Evolutionary conservation across 2,329 filamentous ascomycete genomes (phyloP).

Genomic region (Colletotrichum gigasporum): DNA sequence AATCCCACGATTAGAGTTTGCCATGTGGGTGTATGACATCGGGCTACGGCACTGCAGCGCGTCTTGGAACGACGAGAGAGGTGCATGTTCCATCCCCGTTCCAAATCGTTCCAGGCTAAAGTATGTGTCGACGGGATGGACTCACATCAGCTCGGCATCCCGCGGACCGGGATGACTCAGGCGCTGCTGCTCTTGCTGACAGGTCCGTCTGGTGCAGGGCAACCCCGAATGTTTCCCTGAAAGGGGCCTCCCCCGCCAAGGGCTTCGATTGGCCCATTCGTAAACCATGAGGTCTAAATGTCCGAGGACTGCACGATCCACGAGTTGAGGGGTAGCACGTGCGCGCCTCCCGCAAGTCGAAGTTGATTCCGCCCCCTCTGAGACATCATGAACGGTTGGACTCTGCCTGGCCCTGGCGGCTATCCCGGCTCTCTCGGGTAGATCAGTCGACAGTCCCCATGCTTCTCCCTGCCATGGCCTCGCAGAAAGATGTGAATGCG

Average conservation of each 20-base stretch:
- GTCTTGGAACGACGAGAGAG: not conserved
- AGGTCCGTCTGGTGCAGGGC: not conserved
- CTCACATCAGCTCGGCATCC: not conserved
- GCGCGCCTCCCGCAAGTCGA: not conserved
- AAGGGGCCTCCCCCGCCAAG: not conserved
- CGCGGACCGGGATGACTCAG: conserved; percentile 15
- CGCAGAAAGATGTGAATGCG: not conserved
- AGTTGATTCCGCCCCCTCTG: not conserved
- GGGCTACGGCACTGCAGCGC: not conserved
- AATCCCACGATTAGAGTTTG: not conserved
- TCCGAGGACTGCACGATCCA: conserved; percentile 10
- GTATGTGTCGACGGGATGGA: not conserved
- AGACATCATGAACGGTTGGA: conserved; percentile 14
- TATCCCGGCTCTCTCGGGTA: not conserved
- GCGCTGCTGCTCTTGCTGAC: not conserved
- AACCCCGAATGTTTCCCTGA: not conserved
- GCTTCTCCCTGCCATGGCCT: not conserved
- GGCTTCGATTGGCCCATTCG: not conserved
- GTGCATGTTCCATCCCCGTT: conserved; percentile 38
- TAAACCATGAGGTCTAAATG: not conserved
- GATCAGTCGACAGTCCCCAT: too few species aligned
- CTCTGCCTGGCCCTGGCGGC: not conserved
- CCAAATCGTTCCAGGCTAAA: conserved; percentile 33
- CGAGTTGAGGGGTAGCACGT: not conserved
- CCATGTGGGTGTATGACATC: not conserved